Evolutionary conservation across 2,329 filamentous ascomycete genomes (phyloP).

Genomic region (Aciculosporium take): DNA sequence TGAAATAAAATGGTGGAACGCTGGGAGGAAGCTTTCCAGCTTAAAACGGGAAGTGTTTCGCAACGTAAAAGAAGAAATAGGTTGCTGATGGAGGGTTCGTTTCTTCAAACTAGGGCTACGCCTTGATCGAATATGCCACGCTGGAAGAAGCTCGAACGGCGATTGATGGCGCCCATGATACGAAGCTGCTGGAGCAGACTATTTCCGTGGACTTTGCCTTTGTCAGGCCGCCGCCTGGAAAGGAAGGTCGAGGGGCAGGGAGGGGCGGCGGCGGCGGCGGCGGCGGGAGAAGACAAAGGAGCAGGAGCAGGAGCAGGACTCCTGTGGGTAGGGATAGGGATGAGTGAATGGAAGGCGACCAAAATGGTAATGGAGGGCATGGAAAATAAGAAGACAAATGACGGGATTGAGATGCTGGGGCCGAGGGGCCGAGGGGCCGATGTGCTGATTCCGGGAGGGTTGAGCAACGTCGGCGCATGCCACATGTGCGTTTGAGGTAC

Average conservation of each 20-base stretch:
- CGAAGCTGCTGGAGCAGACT: slow-evolving; percentile 69
- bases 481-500: not conserved
- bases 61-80: not conserved
- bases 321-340: slow-evolving; percentile 26
- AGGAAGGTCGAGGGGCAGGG: slow-evolving; percentile 23
- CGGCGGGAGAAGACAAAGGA: slow-evolving; percentile 24
- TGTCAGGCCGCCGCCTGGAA: slow-evolving; percentile 58
- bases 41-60: too few species aligned
- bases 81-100: too few species aligned
- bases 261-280: slow-evolving; percentile 20
- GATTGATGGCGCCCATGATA: slow-evolving; percentile 63
- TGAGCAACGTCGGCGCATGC: slow-evolving; percentile 7
- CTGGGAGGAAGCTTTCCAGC: not conserved
- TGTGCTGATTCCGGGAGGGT: slow-evolving; percentile 2
- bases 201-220: slow-evolving; percentile 75
- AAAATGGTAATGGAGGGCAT: not conserved
- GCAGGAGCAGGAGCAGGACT: slow-evolving; percentile 30
- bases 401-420: not conserved
- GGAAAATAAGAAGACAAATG: not conserved
- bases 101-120: slow-evolving; percentile 51
- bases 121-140: slow-evolving; percentile 71
- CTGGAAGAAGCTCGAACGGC: slow-evolving; percentile 67
- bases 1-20: not conserved
- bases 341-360: slow-evolving; percentile 11
- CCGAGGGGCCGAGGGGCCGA: slow-evolving; percentile 8